phyloP scores from a whole-genome alignment of 73 alveolate genomes.

The Paraurostyla sp. region DNA sequence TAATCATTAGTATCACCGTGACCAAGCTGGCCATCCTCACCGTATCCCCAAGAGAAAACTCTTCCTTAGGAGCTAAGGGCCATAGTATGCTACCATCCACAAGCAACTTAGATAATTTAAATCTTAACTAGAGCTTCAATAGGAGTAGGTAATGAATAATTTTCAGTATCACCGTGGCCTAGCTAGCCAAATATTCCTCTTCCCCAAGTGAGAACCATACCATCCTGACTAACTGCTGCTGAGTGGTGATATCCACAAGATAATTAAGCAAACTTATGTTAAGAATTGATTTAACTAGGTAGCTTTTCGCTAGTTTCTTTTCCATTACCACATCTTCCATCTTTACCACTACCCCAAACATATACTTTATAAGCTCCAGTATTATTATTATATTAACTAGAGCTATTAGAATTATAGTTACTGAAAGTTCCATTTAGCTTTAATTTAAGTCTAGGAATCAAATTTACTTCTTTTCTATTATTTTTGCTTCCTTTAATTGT shows the following conservation, averaged over 20 bases:
- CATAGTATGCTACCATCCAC: slow-evolving; percentile 96
- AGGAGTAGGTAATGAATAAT: slow-evolving; percentile 81
- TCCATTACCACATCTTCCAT: slow-evolving; percentile 91
- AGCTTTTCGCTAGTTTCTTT: slow-evolving; percentile 67
- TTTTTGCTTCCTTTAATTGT: background rate
- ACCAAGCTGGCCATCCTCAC: slow-evolving; percentile 98
- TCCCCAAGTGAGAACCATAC: slow-evolving; percentile 95
- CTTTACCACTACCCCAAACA: slow-evolving; percentile 96
- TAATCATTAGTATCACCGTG: slow-evolving; percentile 89
- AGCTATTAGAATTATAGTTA: background rate
- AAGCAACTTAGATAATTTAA: slow-evolving; percentile 69
- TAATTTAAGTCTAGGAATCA: slow-evolving; percentile 9
- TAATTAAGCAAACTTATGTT: slow-evolving; percentile 37
- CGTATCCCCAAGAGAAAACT: slow-evolving; percentile 95
- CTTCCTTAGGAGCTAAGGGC: slow-evolving; percentile 87
- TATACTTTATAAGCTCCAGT: background rate
- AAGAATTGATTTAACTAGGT: background rate
- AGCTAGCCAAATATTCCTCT: slow-evolving; percentile 94
- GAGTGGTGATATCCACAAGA: slow-evolving; percentile 97
- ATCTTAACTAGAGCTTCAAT: slow-evolving; percentile 52
- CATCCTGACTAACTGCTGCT: slow-evolving; percentile 91
- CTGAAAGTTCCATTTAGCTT: background rate
- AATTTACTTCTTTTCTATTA: background rate
- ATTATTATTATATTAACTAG: background rate
- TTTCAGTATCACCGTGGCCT: slow-evolving; percentile 90